A percentile compares a stretch with the other conserved stretches of the same genome.
Conservation (phyloP, 225 moss, liverwort and hornwort genomes). For the Anthoceros angustus region DNA sequence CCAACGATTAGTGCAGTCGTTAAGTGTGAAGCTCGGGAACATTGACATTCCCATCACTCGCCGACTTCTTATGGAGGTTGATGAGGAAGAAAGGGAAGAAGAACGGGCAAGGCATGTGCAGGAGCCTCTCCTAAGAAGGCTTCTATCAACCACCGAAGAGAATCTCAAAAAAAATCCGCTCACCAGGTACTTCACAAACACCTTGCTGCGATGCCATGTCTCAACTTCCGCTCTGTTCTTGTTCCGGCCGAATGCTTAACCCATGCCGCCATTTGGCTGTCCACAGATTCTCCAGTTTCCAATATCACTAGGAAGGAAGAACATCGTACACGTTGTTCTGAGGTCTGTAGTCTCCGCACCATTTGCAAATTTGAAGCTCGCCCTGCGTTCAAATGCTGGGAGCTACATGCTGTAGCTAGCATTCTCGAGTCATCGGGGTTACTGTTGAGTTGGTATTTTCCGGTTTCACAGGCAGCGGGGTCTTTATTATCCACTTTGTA, state of each 20-base stretch:
- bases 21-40: neutral
- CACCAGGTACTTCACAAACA: neutral
- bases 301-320: neutral
- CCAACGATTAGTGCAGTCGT: neutral
- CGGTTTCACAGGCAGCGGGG: no score
- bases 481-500: no score
- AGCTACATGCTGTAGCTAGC: no score
- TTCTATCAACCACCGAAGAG: neutral
- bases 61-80: neutral
- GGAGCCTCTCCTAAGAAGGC: neutral
- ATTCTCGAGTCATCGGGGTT: no score
- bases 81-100: neutral
- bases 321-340: neutral
- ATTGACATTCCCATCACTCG: neutral
- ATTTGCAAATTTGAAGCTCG: no score
- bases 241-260: neutral
- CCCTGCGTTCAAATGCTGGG: no score
- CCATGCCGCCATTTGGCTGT: neutral
- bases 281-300: neutral
- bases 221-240: neutral
- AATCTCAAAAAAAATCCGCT: neutral
- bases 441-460: no score
- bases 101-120: neutral
- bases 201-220: no score
- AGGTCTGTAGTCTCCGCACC: neutral